phyloP scores from a whole-genome alignment of 768 basidiomycete genomes.

The Coprinopsis sp. region DNA sequence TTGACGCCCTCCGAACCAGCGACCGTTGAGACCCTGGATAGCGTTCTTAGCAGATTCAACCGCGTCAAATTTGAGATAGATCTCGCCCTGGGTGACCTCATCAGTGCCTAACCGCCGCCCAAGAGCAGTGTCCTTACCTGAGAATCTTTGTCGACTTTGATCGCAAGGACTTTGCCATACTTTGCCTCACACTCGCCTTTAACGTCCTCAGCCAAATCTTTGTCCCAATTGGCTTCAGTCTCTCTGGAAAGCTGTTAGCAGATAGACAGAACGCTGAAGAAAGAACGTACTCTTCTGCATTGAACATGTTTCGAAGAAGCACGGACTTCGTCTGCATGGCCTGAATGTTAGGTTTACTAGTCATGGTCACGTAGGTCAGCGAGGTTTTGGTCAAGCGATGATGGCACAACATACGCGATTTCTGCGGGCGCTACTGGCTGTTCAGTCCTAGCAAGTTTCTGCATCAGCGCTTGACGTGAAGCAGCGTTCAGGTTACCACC shows the following conservation, averaged over 20 bases:
- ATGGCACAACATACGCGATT: slow-evolving; percentile 47
- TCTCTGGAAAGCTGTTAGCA: slow-evolving; percentile 49
- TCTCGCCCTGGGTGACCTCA: slow-evolving; percentile 72
- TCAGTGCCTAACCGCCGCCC: slow-evolving; percentile 8
- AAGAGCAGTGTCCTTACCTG: slow-evolving; percentile 56
- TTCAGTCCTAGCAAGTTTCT: slow-evolving; percentile 98
- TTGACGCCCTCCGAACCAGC: slow-evolving; percentile 95
- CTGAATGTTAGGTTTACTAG: slow-evolving; percentile 73
- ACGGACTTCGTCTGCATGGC: slow-evolving; percentile 88
- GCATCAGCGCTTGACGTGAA: slow-evolving; percentile 99
- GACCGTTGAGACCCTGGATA: slow-evolving; percentile 86
- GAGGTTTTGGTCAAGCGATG: slow-evolving; percentile 6
- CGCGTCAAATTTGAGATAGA: slow-evolving; percentile 87
- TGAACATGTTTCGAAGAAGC: slow-evolving; percentile 92
- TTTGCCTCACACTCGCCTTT: slow-evolving; percentile 90
- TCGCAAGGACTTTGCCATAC: slow-evolving; percentile 81
- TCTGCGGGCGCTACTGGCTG: slow-evolving; percentile 51
- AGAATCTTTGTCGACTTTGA: slow-evolving; percentile 92
- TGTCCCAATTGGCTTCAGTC: slow-evolving; percentile 95
- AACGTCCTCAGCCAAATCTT: slow-evolving; percentile 93
- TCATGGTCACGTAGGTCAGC: slow-evolving; percentile 12
- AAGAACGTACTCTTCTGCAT: slow-evolving; percentile 83
- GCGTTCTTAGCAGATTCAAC: slow-evolving; percentile 80
- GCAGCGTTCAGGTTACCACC: slow-evolving; percentile 98
- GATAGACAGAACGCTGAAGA: background rate